phyloP scores from a whole-genome alignment of 2,329 filamentous ascomycete genomes.

The Mycogone perniciosa region DNA sequence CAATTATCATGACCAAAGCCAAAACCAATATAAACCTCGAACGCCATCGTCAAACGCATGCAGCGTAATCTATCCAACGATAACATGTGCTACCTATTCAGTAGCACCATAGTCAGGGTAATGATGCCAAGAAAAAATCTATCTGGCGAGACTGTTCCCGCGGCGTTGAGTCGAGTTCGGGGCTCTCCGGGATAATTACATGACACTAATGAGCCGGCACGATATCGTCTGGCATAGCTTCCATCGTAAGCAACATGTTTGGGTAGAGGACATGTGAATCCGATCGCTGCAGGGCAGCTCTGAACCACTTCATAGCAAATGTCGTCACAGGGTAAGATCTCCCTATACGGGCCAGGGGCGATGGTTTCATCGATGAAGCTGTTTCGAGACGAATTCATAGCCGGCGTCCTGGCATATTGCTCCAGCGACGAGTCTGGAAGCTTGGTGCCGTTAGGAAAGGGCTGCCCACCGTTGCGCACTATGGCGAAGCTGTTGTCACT shows the following conservation, averaged over 20 bases:
- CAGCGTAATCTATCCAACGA: neutral
- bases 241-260: conserved; percentile 27
- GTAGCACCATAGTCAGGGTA: neutral
- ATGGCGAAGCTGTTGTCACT: conserved; percentile 40
- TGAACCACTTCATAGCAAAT: conserved; percentile 81
- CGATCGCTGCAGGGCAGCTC: conserved; percentile 71
- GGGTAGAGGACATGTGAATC: conserved; percentile 65
- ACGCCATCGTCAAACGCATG: neutral
- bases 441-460: conserved; percentile 63
- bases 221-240: conserved; percentile 29
- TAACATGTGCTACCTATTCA: neutral
- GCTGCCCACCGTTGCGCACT: conserved; percentile 61
- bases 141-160: conserved; percentile 12
- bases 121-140: conserved; percentile 12
- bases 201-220: conserved; percentile 20
- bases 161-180: conserved; percentile 23
- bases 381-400: conserved; percentile 55
- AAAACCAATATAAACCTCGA: neutral
- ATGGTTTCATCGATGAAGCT: conserved; percentile 64
- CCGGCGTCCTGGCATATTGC: conserved; percentile 18
- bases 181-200: conserved; percentile 36
- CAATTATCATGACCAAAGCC: neutral
- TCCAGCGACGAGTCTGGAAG: conserved; percentile 34
- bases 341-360: conserved; percentile 84
- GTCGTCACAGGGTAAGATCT: conserved; percentile 81